Percentiles rank a stretch among this genome's conserved stretches.
Evolutionary conservation across 257 asterid genomes (phyloP).

Genomic region (Solanum pinnatisectum): DNA sequence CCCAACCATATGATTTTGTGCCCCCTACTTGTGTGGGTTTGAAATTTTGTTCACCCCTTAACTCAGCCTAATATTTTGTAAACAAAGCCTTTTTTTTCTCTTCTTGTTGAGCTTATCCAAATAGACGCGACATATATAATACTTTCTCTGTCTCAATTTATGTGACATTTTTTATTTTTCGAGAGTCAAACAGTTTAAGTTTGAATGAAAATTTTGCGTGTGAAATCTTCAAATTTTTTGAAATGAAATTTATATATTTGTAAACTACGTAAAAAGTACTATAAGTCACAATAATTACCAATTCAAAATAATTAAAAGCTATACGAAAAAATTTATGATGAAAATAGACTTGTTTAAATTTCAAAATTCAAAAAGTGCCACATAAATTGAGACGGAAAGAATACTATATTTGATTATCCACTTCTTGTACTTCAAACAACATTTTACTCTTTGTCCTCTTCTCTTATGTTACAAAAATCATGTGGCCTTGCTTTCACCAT

Average conservation of each 20-base stretch:
- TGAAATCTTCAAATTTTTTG: no score
- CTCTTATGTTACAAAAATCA: not conserved
- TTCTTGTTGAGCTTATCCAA: not conserved
- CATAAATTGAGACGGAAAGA: no score
- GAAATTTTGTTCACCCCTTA: not conserved
- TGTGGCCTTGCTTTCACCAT: not conserved
- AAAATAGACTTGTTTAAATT: rapidly evolving
- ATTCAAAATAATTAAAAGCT: no score
- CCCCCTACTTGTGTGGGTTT: not conserved
- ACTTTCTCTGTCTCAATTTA: no score
- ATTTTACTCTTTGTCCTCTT: not conserved
- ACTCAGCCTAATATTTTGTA: not conserved
- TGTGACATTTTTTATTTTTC: no score
- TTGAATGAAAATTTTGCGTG: no score
- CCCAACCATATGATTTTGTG: not conserved
- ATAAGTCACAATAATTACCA: no score
- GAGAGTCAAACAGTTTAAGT: no score
- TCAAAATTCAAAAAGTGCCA: rapidly evolving
- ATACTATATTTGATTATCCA: not conserved
- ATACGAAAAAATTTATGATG: no score
- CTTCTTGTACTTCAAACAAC: not conserved
- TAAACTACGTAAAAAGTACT: no score
- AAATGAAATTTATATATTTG: no score
- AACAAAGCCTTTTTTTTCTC: not conserved
- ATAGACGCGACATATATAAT: not conserved